Conservation (phyloP, 768 basidiomycete genomes). For the Psilocybe azurescens region DNA sequence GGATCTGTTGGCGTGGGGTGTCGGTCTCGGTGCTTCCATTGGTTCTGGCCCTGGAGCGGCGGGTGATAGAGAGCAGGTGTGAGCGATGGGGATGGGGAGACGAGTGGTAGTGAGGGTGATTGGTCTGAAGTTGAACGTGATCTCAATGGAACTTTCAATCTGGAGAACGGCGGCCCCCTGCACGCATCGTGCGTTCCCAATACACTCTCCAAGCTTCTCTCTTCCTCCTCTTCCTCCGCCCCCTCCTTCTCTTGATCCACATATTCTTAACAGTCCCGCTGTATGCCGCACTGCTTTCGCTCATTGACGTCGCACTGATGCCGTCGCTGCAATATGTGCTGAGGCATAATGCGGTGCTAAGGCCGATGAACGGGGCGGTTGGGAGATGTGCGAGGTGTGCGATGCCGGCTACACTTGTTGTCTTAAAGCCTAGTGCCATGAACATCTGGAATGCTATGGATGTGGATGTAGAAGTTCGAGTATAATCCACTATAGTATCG, state of each 20-base stretch:
- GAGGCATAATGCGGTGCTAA: constrained; percentile 53
- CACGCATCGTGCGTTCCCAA: neutral
- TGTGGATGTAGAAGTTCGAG: too few relatives aligned
- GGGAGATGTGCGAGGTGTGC: too few relatives aligned
- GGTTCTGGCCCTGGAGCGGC: too few relatives aligned
- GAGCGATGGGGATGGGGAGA: constrained; percentile 18
- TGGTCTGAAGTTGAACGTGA: neutral
- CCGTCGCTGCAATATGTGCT: constrained; percentile 70
- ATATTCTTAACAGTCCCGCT: constrained; percentile 10
- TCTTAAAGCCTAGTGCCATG: too few relatives aligned
- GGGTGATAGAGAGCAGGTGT: constrained; percentile 29
- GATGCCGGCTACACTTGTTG: too few relatives aligned
- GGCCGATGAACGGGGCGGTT: constrained; percentile 33
- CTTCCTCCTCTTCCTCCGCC: neutral
- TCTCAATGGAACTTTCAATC: neutral
- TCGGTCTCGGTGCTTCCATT: too few relatives aligned
- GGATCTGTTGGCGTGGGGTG: constrained; percentile 37
- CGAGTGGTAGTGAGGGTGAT: neutral
- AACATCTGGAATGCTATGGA: too few relatives aligned
- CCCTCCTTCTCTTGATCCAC: neutral
- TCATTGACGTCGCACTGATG: constrained; percentile 3
- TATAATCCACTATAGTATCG: too few relatives aligned
- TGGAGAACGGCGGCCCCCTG: neutral
- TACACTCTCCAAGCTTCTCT: neutral
- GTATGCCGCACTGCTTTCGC: constrained; percentile 3